Conservation (phyloP, 352 stramenopile genomes). For the Pythium utonaiense region DNA sequence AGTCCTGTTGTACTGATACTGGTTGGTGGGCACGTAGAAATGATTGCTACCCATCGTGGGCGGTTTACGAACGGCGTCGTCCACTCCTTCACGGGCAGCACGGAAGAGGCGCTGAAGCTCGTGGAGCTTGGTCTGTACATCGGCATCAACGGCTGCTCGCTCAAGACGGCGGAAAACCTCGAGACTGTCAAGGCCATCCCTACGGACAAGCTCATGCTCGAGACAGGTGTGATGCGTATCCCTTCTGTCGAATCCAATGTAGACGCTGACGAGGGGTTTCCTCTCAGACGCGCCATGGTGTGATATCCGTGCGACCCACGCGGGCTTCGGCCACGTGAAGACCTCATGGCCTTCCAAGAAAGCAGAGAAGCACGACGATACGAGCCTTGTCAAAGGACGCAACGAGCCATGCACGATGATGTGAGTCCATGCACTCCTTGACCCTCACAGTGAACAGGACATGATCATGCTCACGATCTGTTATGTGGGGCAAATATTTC, state of each 20-base stretch:
- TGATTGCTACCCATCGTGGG: conserved; percentile 63
- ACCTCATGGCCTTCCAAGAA: conserved; percentile 90
- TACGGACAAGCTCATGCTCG: conserved; percentile 90
- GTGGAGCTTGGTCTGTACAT: conserved; percentile 94
- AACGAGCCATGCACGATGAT: conserved; percentile 95
- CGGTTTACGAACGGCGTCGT: conserved; percentile 90
- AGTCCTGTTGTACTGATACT: too few relatives aligned
- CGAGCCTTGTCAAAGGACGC: conserved; percentile 91
- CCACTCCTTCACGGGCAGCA: conserved; percentile 94
- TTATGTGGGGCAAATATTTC: too few relatives aligned
- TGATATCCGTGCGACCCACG: conserved; percentile 94
- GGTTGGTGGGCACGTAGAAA: too few relatives aligned
- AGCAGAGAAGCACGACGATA: conserved; percentile 90
- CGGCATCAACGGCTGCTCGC: conserved; percentile 96
- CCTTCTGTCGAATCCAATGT: too few relatives aligned
- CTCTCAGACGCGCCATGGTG: conserved; percentile 97
- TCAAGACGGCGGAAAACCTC: conserved; percentile 95
- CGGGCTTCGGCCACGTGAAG: conserved; percentile 83
- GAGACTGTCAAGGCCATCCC: conserved; percentile 91
- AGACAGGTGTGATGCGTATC: conserved; percentile 85
- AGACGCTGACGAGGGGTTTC: too few relatives aligned
- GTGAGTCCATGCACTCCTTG: conserved; percentile 48
- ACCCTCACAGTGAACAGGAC: too few relatives aligned
- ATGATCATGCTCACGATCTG: too few relatives aligned
- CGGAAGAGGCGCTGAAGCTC: conserved; percentile 90